These are phyloP conservation scores for Ensete ventricosum DNA, from an alignment of 176 grass and related monocot species.

Conservation along the genomic window DNA sequence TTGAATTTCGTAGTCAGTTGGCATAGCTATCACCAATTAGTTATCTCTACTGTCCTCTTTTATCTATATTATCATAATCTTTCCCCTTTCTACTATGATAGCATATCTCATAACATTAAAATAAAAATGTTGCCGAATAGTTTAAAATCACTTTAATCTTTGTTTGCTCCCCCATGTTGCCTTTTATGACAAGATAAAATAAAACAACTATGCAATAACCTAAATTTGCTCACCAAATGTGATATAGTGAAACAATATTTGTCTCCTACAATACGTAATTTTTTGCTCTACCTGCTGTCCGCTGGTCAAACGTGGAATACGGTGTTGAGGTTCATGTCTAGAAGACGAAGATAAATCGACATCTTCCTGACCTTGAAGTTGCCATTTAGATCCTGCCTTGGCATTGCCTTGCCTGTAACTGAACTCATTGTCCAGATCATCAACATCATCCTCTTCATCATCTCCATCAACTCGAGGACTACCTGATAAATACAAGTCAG, in stretches of 20 bases:
- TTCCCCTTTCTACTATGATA: no score
- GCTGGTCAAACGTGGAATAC: constrained; percentile 80
- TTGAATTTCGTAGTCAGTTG: no score
- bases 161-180: no score
- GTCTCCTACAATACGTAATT: background rate
- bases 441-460: constrained; percentile 91
- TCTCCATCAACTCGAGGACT: constrained; percentile 94
- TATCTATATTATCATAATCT: no score
- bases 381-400: constrained; percentile 46
- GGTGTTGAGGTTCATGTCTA: constrained; percentile 63
- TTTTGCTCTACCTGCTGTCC: constrained; percentile 66
- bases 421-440: constrained; percentile 98
- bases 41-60: no score
- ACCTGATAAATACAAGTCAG: constrained; percentile 37
- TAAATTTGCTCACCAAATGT: no score
- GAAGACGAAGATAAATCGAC: constrained; percentile 92
- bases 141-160: no score
- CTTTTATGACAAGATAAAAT: no score
- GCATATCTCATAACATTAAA: no score
- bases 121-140: no score
- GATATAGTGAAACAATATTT: background rate
- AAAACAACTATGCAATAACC: no score
- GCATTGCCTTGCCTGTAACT: constrained; percentile 64
- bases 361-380: constrained; percentile 52
- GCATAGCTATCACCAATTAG: no score